Conservation (phyloP, 1,139 yeast genomes). For the Diutina neorugosa region DNA sequence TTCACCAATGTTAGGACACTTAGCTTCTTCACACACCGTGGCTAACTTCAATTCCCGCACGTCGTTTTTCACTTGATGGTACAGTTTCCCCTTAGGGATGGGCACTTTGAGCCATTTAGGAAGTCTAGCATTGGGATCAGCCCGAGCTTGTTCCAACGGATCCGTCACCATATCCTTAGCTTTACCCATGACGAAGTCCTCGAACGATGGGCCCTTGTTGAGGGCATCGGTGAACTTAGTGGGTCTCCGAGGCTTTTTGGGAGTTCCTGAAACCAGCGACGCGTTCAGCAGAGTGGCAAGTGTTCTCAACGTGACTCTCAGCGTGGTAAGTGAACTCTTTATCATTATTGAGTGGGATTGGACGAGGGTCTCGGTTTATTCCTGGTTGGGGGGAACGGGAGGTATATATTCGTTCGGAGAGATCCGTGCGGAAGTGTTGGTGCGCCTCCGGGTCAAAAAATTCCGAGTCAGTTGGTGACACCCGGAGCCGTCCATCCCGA, state of each 20-base stretch:
- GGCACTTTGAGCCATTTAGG: slow-evolving; percentile 95
- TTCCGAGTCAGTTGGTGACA: too few relatives aligned
- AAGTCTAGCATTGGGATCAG: slow-evolving; percentile 52
- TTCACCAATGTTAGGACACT: slow-evolving; percentile 97
- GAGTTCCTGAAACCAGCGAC: not conserved
- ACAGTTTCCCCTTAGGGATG: slow-evolving; percentile 84
- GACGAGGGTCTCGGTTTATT: too few relatives aligned
- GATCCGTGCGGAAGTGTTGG: not conserved
- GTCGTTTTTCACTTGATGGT: slow-evolving; percentile 70
- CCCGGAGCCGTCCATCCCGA: too few relatives aligned
- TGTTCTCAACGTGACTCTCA: not conserved
- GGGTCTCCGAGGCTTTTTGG: slow-evolving; percentile 22
- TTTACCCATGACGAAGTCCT: slow-evolving; percentile 73
- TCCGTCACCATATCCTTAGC: slow-evolving; percentile 56
- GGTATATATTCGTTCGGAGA: not conserved
- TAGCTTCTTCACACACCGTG: slow-evolving; percentile 97
- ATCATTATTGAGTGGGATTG: not conserved
- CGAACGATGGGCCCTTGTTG: slow-evolving; percentile 86
- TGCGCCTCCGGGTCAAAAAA: not conserved
- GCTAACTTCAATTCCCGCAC: slow-evolving; percentile 80
- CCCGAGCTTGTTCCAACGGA: slow-evolving; percentile 58
- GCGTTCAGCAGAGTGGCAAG: not conserved
- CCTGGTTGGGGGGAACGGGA: not conserved
- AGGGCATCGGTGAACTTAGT: slow-evolving; percentile 62
- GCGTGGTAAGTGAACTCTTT: not conserved